Conservation (phyloP, 1,139 yeast genomes). For the Kodamaea fungicola region DNA sequence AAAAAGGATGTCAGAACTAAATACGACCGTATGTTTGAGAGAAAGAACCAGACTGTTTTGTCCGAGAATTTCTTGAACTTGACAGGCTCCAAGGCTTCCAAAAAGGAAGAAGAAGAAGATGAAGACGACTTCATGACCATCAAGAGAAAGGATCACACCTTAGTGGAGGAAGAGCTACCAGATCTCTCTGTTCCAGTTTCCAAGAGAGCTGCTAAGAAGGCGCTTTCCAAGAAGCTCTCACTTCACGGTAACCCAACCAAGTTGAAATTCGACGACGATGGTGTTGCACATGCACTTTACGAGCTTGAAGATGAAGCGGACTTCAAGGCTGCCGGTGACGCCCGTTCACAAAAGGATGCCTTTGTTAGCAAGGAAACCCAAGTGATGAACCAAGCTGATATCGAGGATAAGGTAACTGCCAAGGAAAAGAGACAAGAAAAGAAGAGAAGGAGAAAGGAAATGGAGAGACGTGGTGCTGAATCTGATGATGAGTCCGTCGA, state of each 20-base stretch:
- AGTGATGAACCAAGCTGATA: slow-evolving; percentile 68
- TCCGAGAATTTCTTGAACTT: slow-evolving; percentile 83
- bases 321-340: slow-evolving; percentile 75
- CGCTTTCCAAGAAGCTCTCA: slow-evolving; percentile 82
- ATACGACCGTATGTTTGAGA: slow-evolving; percentile 93
- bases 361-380: slow-evolving; percentile 66
- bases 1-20: slow-evolving; percentile 62
- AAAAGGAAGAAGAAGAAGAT: slow-evolving; percentile 33
- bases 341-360: slow-evolving; percentile 60
- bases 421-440: slow-evolving; percentile 80
- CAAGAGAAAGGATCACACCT: slow-evolving; percentile 70
- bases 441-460: slow-evolving; percentile 84
- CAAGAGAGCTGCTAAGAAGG: slow-evolving; percentile 83
- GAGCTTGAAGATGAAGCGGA: slow-evolving; percentile 90
- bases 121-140: slow-evolving; percentile 63
- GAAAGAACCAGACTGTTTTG: slow-evolving; percentile 88
- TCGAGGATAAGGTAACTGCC: slow-evolving; percentile 77
- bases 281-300: slow-evolving; percentile 83
- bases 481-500: slow-evolving; percentile 32
- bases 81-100: slow-evolving; percentile 43
- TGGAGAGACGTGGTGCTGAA: slow-evolving; percentile 55
- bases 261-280: slow-evolving; percentile 89
- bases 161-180: slow-evolving; percentile 65
- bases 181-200: slow-evolving; percentile 63
- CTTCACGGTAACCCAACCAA: slow-evolving; percentile 74